Evolutionary conservation across 345 rosid genomes (phyloP).

Genomic region (Psidium guajava): DNA sequence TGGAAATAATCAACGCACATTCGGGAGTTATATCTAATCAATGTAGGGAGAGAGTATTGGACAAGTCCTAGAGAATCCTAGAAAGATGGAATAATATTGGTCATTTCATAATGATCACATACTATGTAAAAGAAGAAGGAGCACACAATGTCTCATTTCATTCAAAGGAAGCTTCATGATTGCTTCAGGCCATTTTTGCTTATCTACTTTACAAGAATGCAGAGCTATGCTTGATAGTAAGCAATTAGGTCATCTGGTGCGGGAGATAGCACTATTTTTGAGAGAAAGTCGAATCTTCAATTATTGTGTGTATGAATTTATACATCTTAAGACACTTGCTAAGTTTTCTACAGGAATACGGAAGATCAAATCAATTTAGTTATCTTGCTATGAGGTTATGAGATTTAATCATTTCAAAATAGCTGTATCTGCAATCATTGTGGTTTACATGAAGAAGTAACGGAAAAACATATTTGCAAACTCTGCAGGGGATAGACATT

Average conservation of each 20-base stretch:
- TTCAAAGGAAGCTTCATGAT: background rate
- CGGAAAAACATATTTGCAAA: background rate
- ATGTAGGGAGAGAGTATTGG: background rate
- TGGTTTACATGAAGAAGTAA: background rate
- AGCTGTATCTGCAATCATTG: background rate
- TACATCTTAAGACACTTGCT: background rate
- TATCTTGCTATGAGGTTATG: background rate
- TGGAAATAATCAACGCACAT: background rate
- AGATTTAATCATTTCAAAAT: background rate
- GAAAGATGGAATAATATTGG: background rate
- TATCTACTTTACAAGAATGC: too few relatives aligned
- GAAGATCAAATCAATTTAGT: background rate
- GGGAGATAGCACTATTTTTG: background rate
- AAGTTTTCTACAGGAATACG: background rate
- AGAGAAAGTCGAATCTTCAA: background rate
- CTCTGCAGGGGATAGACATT: conserved; percentile 39
- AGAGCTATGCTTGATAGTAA: background rate
- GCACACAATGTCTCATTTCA: background rate
- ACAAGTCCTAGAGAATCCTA: background rate
- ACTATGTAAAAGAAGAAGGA: background rate
- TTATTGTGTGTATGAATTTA: background rate
- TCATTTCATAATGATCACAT: background rate
- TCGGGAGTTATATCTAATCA: background rate
- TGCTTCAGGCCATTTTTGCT: background rate
- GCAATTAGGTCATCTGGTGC: background rate